Percentiles rank a stretch among this genome's conserved stretches.
These are phyloP conservation scores for Ilyonectria sp. DNA, from an alignment of 2,329 filamentous ascomycete genomes.

Conservation along the genomic window DNA sequence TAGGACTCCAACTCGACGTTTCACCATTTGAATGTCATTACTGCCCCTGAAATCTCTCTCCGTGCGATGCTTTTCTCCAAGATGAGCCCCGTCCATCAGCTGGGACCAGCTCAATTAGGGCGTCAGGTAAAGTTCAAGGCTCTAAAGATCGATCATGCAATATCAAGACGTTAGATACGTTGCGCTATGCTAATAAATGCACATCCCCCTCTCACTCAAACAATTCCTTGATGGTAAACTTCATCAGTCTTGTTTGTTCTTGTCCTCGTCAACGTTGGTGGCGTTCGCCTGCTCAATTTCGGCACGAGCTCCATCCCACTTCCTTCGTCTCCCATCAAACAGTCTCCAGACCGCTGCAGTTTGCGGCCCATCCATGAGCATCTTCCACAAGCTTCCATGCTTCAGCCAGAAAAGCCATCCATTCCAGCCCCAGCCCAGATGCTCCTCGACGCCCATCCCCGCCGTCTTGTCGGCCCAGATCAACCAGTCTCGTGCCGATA, in stretches of 20 bases:
- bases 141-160: background rate
- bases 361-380: constrained; percentile 50
- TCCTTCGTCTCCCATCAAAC: constrained; percentile 39
- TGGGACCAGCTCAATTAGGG: no score
- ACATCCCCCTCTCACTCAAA: background rate
- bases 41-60: no score
- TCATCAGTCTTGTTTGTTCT: constrained; percentile 22
- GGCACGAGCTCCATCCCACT: constrained; percentile 38
- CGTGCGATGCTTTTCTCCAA: no score
- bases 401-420: constrained; percentile 59
- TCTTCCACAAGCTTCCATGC: constrained; percentile 55
- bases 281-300: constrained; percentile 35
- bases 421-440: constrained; percentile 57
- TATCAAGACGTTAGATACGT: background rate
- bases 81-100: no score
- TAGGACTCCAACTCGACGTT: no score
- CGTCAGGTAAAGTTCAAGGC: background rate
- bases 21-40: no score
- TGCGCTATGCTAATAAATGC: background rate
- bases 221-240: background rate
- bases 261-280: background rate
- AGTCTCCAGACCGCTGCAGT: constrained; percentile 42
- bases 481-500: constrained; percentile 43
- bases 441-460: constrained; percentile 57
- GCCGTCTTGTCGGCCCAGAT: constrained; percentile 52